Percentiles rank a stretch among this genome's conserved stretches.
Evolutionary conservation across 108 stramenopile species (phyloP).

Genomic region (Conticribra weissflogii): DNA sequence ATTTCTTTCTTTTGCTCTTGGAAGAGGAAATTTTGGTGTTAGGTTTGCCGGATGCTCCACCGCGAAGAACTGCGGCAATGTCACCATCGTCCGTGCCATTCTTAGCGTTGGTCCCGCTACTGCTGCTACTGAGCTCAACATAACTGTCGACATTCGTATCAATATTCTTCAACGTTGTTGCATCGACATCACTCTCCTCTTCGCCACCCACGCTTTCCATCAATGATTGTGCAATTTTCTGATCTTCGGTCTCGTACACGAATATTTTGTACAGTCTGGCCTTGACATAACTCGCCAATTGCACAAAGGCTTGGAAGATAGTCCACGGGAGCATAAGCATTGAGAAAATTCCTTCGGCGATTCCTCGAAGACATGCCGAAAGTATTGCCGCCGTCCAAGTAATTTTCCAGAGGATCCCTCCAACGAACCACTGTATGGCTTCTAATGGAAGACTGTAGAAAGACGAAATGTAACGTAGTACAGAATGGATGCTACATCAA

Average conservation of each 20-base stretch:
- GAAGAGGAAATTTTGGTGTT: constrained; percentile 2
- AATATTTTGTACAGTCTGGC: constrained; percentile 4
- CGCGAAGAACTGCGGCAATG: constrained; percentile 35
- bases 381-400: constrained; percentile 29
- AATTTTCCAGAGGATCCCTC: constrained; percentile 36
- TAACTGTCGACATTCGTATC: neutral
- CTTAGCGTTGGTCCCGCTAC: constrained; percentile 8
- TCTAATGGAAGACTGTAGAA: constrained; percentile 67
- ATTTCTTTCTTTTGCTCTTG: too few species aligned
- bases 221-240: constrained; percentile 16
- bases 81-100: constrained; percentile 18
- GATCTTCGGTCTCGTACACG: neutral
- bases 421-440: constrained; percentile 60
- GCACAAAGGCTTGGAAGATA: constrained; percentile 11
- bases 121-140: constrained; percentile 20
- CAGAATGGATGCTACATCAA: too few species aligned
- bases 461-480: too few species aligned
- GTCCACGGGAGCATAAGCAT: constrained; percentile 28
- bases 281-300: constrained; percentile 2
- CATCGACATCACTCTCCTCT: neutral
- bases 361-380: constrained; percentile 28
- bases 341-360: constrained; percentile 19
- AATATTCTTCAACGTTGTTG: constrained; percentile 5
- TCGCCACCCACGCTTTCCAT: constrained; percentile 18
- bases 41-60: constrained; percentile 21